Base-by-base conservation (phyloP, 805 yeast genomes). In the Starmerella vaccinii region DNA sequence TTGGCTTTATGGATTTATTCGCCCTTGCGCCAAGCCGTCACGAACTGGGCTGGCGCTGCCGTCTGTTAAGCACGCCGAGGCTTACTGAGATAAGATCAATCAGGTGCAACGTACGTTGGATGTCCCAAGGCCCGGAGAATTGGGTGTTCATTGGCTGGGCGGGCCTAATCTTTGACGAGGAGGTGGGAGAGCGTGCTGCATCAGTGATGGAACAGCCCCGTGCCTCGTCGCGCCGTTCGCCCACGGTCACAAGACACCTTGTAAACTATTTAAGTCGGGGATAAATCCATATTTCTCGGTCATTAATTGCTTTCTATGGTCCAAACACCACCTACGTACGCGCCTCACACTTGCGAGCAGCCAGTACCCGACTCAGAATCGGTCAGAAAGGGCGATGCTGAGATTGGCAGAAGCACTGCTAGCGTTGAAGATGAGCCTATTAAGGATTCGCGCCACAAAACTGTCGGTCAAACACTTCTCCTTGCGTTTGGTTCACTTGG, bases 401-500 rank as follows among this genome's bases (percentile, higher is more conserved):
- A 39, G 24, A 24, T 32, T 5, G 15, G 16, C 4, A 32, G 30
- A 19, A 21, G 19, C 6, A 4, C 24, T 6, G 23, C 43, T 4
- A 12, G 9, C 5, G 43, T 39, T n/a, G 30, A 19, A 7, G 43
- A 39, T 6, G 38, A 34, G n/a, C 38, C 38, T 8, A 22, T 34
- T 5, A 34, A 16, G 5, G n/a, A 34, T n/a, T 2, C 19, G 19
- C 18, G n/a, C 30, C 23, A 26, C 16, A 26, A 41, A 27, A 41
- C 23, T 4, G 33, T 27, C 6, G 19, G 45, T 9, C 39, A 48
- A 19, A 41, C 46, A 1, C 39, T 52, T 1, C 10, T 41, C 9
- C 56, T 72, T 30, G 65, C 72, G 1, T 73, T 71, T 55, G 63
- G 70, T n/a, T 72, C 78, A 4, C 65, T 78, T 35, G 84, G 84